phyloP scores from a whole-genome alignment of 768 basidiomycete genomes.

The Pleurotus platypus region DNA sequence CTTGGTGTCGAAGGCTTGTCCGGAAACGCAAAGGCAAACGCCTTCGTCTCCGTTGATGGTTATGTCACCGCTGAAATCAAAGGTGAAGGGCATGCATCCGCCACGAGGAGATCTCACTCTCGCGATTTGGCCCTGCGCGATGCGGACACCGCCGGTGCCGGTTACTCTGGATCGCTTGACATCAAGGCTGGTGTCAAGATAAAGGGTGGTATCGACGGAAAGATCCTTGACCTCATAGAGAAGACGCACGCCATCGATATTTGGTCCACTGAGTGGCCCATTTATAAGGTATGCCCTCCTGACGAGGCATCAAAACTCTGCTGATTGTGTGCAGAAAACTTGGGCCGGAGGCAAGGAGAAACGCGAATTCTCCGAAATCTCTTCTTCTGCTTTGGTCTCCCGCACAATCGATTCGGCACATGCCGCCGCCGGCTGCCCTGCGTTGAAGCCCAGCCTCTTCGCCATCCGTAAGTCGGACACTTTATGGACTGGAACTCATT shows the following conservation, averaged over 20 bases:
- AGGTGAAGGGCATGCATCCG: slow-evolving; percentile 1
- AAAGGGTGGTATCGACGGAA: neutral
- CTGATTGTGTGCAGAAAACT: neutral
- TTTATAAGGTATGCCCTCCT: neutral
- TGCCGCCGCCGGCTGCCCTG: neutral
- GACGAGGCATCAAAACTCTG: neutral
- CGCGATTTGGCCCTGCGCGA: slow-evolving; percentile 1
- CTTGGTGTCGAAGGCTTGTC: neutral
- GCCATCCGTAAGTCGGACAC: neutral
- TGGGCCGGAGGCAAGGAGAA: slow-evolving; percentile 1
- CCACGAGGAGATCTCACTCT: neutral
- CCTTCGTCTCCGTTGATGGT: neutral
- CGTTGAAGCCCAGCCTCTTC: neutral
- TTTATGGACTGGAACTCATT: too few relatives aligned
- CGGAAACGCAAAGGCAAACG: neutral
- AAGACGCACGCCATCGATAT: neutral
- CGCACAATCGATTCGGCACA: neutral
- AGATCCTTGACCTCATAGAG: neutral
- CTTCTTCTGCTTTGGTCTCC: neutral
- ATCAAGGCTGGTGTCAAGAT: slow-evolving; percentile 5
- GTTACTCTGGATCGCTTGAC: neutral
- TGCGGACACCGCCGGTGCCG: neutral
- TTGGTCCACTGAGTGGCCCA: neutral
- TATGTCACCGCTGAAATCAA: slow-evolving; percentile 1
- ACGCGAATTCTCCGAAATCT: neutral